Evolutionary conservation across 257 asterid genomes (phyloP), one percentile per base, ranked within the genome.

Genomic region (Cruciata laevipes): DNA sequence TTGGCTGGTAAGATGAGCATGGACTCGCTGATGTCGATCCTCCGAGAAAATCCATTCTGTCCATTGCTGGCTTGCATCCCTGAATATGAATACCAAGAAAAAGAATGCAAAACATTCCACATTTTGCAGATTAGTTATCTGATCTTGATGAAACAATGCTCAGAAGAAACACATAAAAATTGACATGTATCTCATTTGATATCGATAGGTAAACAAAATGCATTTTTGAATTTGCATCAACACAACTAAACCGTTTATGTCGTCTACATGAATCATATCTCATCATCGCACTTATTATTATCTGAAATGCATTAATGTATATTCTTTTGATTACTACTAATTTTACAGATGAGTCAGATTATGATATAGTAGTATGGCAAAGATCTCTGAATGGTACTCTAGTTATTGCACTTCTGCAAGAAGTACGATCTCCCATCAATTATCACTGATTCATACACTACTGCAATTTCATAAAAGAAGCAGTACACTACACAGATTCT

Each of bases 11-110:
- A 27, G 88, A 80, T 49, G 94, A 84, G 60, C 84, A 73, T 3
- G 95, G 87, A 65, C 78, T 82, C 24, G 78, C 81, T 3, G 88
- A 75, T 42, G 89, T 68, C 40, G 89, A 86, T 56, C 88, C 88
- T 16, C 83, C 86, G 13, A 78, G 66, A 60, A 80, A 72, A 74
- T 83, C 89, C 84, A 82, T 76, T 75, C 78, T 69, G 21, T 82
- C 89, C 35, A 70, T 65, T 10, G 94, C 68, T 7, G 94, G 95
- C 69, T 80, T 87, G 79, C 82, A 85, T 53, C 94, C 97, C 85
- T 82, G 40, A 18, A 23, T 35, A 40, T 8, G 35, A 65, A 31
- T 61, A 32, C 38, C 60, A 47, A 37, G 31, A 49, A 42, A n/a
- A 47, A 31, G 12, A 31, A 33, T 17, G 52, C 16, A 16, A 56